Evolutionary conservation across 2,329 filamentous ascomycete genomes (phyloP).

Genomic region (Sporothrix brunneoviolacea): DNA sequence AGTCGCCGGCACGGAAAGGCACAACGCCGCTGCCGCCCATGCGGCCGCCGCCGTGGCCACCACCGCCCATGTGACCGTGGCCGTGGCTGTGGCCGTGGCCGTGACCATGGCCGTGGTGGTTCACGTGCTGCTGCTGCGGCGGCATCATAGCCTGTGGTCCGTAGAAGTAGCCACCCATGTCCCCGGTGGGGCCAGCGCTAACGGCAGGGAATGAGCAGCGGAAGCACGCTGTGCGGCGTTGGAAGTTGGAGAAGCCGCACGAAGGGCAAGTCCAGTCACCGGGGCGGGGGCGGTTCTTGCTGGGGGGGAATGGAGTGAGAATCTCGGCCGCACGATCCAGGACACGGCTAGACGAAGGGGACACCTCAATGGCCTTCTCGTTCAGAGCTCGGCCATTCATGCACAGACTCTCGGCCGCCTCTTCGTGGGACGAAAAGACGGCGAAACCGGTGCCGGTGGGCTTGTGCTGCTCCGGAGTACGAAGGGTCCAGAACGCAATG

Average conservation of each 20-base stretch:
- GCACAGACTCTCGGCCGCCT: constrained; percentile 95
- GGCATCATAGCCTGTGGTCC: constrained; percentile 76
- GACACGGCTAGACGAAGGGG: constrained; percentile 92
- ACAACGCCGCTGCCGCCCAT: constrained; percentile 81
- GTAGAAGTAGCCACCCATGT: constrained; percentile 58
- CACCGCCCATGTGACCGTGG: constrained; percentile 60
- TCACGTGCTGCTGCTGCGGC: constrained; percentile 66
- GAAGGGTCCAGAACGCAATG: constrained; percentile 97
- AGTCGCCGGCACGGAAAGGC: constrained; percentile 95
- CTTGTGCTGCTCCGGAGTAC: constrained; percentile 97
- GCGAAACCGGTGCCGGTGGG: constrained; percentile 98
- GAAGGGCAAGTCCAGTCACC: constrained; percentile 99
- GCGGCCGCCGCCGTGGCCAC: constrained; percentile 56
- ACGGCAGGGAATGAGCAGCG: constrained; percentile 98
- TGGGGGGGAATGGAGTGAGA: constrained; percentile 92
- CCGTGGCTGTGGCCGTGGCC: constrained; percentile 41
- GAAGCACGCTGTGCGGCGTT: constrained; percentile 96
- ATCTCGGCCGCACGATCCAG: constrained; percentile 94
- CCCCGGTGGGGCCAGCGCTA: constrained; percentile 63
- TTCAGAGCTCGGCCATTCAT: constrained; percentile 99
- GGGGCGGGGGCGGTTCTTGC: constrained; percentile 94
- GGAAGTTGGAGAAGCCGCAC: constrained; percentile 98
- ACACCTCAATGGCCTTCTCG: constrained; percentile 98
- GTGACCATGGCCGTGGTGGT: constrained; percentile 44
- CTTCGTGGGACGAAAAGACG: constrained; percentile 97